phyloP scores from a whole-genome alignment of 1,139 yeast species.

The Scheffersomyces illinoinensis region DNA sequence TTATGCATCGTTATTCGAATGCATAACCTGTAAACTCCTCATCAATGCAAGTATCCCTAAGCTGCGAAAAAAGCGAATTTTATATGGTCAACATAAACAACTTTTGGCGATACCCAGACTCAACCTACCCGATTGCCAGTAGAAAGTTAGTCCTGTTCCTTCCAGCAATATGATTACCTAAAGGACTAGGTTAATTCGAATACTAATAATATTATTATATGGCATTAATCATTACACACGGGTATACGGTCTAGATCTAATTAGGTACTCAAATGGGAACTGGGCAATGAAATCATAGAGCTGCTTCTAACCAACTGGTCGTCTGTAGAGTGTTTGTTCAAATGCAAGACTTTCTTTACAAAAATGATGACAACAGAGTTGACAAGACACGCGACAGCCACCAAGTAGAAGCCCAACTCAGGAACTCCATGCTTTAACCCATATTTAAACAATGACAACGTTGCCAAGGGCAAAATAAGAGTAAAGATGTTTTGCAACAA shows the following conservation, averaged over 20 bases:
- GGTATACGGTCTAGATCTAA: not conserved
- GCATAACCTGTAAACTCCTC: not conserved
- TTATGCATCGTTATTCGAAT: not conserved
- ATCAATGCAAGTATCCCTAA: not conserved
- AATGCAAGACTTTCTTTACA: not conserved
- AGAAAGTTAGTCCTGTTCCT: not conserved
- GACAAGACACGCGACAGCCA: not conserved
- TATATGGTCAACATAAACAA: not conserved
- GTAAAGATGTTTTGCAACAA: conserved; percentile 11
- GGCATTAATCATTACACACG: not conserved
- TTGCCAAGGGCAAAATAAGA: conserved; percentile 8
- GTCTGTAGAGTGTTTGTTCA: not conserved
- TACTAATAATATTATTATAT: too few relatives aligned
- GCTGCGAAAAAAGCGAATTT: not conserved
- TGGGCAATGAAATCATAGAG: not conserved
- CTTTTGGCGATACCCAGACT: not conserved
- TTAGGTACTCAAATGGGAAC: not conserved
- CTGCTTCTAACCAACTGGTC: conserved; percentile 1
- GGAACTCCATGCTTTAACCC: not conserved
- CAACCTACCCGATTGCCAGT: not conserved
- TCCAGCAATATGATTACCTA: not conserved
- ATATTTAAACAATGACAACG: conserved; percentile 11
- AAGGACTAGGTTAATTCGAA: not conserved
- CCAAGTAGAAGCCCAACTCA: not conserved
- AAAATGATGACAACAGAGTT: not conserved